These are phyloP conservation scores for Vitellaria paradoxa DNA, from an alignment of 179 eudicot genomes.

Conservation along the genomic window DNA sequence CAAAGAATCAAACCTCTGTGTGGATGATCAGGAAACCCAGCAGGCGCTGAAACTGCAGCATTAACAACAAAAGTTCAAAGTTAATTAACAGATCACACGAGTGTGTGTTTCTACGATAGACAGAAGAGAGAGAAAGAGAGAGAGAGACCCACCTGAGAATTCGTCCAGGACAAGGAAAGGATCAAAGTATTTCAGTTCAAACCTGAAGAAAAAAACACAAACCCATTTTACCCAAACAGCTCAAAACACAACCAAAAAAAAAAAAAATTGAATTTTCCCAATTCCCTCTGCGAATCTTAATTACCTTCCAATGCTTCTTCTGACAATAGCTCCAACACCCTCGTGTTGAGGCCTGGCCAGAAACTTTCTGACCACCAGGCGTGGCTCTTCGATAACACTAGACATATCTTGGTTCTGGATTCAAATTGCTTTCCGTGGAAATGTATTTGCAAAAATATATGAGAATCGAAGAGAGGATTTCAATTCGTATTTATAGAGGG, in stretches of 20 bases:
- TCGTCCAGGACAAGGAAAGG: conserved; percentile 83
- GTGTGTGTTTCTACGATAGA: too few relatives aligned
- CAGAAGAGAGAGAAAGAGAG: conserved; percentile 13
- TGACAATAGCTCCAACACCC: conserved; percentile 75
- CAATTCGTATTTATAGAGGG: conserved; percentile 14
- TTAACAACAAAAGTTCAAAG: background rate
- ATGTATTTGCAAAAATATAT: background rate
- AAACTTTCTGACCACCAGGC: conserved; percentile 56
- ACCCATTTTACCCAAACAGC: conserved; percentile 20
- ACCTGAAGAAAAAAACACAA: conserved; percentile 36
- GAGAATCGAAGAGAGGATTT: background rate
- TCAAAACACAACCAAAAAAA: background rate
- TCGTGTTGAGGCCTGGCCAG: conserved; percentile 77
- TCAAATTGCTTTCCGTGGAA: background rate
- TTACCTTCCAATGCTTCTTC: conserved; percentile 89
- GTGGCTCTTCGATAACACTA: conserved; percentile 32
- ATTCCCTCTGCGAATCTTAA: too few relatives aligned
- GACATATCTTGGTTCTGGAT: conserved; percentile 18
- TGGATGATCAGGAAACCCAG: conserved; percentile 97
- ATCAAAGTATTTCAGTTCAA: conserved; percentile 75
- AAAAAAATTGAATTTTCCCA: too few relatives aligned
- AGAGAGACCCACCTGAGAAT: conserved; percentile 57
- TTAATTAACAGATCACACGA: background rate
- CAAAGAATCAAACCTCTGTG: conserved; percentile 65
- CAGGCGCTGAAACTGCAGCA: conserved; percentile 72